Conservation (phyloP, 129 eudicot genomes). For the Arctium lappa region DNA sequence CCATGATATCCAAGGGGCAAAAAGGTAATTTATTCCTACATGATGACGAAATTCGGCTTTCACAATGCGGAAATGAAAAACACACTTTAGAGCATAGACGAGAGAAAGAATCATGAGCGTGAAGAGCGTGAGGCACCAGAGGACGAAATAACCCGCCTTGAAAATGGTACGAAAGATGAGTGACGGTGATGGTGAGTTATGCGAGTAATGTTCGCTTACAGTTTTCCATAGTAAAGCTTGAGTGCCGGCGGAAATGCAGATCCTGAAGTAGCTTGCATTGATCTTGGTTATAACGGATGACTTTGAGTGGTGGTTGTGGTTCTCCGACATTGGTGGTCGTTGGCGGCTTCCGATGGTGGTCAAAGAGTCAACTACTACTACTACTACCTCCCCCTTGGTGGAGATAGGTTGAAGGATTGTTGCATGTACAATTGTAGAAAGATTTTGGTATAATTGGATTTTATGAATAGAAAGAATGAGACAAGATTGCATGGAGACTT, state of each 20-base stretch:
- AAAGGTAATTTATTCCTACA: constrained; percentile 61
- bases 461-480: neutral
- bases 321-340: neutral
- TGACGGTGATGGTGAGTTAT: constrained; percentile 37
- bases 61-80: constrained; percentile 50
- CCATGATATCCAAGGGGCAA: constrained; percentile 75
- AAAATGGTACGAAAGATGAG: neutral
- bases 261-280: constrained; percentile 71
- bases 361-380: neutral
- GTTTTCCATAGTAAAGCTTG: constrained; percentile 74
- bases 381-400: too few relatives aligned
- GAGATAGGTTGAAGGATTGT: neutral
- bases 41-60: constrained; percentile 57
- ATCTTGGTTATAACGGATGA: constrained; percentile 43
- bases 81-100: constrained; percentile 52
- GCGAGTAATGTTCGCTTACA: constrained; percentile 28
- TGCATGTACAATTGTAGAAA: too few relatives aligned
- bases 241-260: constrained; percentile 50
- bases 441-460: neutral
- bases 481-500: neutral
- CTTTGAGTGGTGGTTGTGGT: constrained; percentile 11
- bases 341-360: neutral
- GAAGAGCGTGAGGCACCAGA: constrained; percentile 56
- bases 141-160: constrained; percentile 31
- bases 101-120: constrained; percentile 36